Base-by-base conservation (phyloP, 2,329 filamentous ascomycete genomes). In the Monosporascus sp. region DNA sequence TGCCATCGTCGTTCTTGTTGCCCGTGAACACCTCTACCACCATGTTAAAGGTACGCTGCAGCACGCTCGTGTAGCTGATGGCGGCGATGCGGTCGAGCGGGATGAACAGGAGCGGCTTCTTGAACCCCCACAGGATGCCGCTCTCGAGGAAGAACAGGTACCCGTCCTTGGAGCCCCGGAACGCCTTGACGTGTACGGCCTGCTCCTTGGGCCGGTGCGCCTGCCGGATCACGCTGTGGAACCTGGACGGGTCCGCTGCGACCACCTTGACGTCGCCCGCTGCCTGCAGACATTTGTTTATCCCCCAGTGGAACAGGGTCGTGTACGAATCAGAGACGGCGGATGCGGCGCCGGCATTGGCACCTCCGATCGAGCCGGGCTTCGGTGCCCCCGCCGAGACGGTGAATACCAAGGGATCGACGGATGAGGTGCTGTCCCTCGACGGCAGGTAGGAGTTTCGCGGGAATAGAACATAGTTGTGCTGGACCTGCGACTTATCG, bases 101-200 rank as follows among this genome's bases (percentile, higher is more conserved):
- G 5, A 88, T 73, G 60, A 87, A 87, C 22, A 86, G 70, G 2
- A 88, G 66, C 0, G 85, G 85, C 67, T 88, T 88, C 69, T 87
- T 87, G 73, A 85, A 88, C 0, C 77, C 84, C 83, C 84, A 88
- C 7, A 88, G 66, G 51, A 88, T 87, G 15, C 85, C 85, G 25
- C 76, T 83, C 35, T 83, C 78, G 17, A 88, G 70, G 64, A 88
- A 87, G 63, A 87, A 88, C 1, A 88, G 72, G 58, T 79, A 87
- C 0, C 85, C 85, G 54, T 88, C 85, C 65, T 88, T 88, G 54
- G 79, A 84, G 20, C 85, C 85, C 45, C 85, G 75, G 68, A 86
- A 87, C 1, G 79, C 85, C 61, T 80, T 83, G 45, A 88, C 79
- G 59, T 87, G 83, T 18, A 87, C 83, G 0, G 84, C 83, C 62